Evolutionary conservation across 1,139 yeast species (phyloP).

Genomic region (Arxiozyma slooffiae): DNA sequence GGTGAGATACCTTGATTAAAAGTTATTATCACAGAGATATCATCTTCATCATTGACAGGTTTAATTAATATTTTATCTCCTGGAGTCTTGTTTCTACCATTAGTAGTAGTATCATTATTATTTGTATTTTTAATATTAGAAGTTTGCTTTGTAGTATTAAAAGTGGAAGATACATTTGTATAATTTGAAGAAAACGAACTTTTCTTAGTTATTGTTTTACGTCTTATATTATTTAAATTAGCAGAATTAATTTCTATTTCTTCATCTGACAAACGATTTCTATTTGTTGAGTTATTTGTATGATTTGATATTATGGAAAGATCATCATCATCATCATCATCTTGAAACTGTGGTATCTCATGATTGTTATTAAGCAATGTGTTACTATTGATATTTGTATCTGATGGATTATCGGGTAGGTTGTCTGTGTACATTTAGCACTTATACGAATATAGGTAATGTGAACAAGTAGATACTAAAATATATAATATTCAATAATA

Average conservation of each 20-base stretch:
- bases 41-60: constrained; percentile 37
- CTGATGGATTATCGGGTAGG: not conserved
- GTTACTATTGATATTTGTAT: not conserved
- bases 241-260: constrained; percentile 1
- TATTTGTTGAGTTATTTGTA: not conserved
- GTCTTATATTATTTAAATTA: not conserved
- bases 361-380: not conserved
- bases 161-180: not conserved
- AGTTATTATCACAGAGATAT: constrained; percentile 34
- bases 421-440: not conserved
- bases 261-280: not conserved
- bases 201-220: not conserved
- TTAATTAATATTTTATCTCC: constrained; percentile 24
- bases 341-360: constrained; percentile 1
- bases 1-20: constrained; percentile 46
- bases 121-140: not conserved
- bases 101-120: not conserved
- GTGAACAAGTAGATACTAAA: not conserved
- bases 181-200: not conserved
- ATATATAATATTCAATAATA: too few species aligned
- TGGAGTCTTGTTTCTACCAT: constrained; percentile 4
- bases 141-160: not conserved
- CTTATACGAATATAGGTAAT: not conserved
- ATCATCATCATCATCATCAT: constrained; percentile 4
- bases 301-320: constrained; percentile 1